These are phyloP conservation scores for Saraca asoca DNA, from an alignment of 331 rosid species.

Conservation along the genomic window DNA sequence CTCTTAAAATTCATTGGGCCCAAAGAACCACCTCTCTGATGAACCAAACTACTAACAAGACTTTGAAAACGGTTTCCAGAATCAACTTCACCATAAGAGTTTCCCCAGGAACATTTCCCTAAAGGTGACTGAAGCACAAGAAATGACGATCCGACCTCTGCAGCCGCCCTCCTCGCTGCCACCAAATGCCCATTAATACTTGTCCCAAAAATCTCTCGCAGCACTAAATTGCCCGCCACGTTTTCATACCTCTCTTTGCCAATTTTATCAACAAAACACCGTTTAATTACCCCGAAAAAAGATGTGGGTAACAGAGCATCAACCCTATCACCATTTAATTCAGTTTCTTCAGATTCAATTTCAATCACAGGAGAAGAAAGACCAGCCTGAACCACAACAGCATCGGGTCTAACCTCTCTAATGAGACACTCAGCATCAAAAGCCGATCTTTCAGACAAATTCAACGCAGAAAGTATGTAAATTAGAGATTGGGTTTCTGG, in stretches of 20 bases:
- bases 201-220: constrained; percentile 72
- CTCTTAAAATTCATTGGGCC: constrained; percentile 37
- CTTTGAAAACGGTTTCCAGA: constrained; percentile 40
- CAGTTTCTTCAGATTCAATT: constrained; percentile 42
- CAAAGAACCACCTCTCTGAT: constrained; percentile 47
- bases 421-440: constrained; percentile 57
- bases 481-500: constrained; percentile 57
- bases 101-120: constrained; percentile 35
- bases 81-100: constrained; percentile 36
- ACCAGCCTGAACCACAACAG: constrained; percentile 64
- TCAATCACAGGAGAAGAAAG: constrained; percentile 34
- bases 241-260: constrained; percentile 64
- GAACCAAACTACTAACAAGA: constrained; percentile 58
- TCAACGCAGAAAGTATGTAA: constrained; percentile 66
- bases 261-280: constrained; percentile 70
- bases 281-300: constrained; percentile 59
- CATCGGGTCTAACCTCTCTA: constrained; percentile 65
- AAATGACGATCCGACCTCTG: constrained; percentile 63
- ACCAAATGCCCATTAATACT: constrained; percentile 66
- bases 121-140: constrained; percentile 56
- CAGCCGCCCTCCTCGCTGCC: constrained; percentile 67
- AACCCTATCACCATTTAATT: constrained; percentile 25
- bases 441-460: constrained; percentile 68
- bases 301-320: constrained; percentile 64
- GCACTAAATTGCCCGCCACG: constrained; percentile 59